A percentile compares a stretch with the other conserved stretches of the same genome.
These are phyloP conservation scores for Hyphopichia buzzinii DNA, from an alignment of 1,139 yeast genomes.

Conservation along the genomic window DNA sequence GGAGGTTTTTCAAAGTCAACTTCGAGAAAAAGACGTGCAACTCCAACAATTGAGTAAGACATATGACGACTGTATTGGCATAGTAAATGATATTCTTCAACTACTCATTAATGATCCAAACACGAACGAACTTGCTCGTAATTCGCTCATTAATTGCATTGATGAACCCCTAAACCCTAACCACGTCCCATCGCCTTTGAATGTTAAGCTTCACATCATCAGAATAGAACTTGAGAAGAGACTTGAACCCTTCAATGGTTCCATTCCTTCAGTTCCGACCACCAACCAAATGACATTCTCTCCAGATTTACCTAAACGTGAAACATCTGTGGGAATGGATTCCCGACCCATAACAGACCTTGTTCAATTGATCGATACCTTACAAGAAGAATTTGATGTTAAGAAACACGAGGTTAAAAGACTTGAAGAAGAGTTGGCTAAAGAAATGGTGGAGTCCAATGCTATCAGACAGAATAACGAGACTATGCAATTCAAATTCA, in stretches of 20 bases:
- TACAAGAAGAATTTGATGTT: slow-evolving; percentile 20
- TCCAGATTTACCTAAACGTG: background rate
- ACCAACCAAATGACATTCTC: slow-evolving; percentile 7
- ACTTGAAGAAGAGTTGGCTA: slow-evolving; percentile 21
- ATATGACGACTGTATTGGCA: slow-evolving; percentile 15
- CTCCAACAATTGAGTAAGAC: slow-evolving; percentile 14
- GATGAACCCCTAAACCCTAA: slow-evolving; percentile 10
- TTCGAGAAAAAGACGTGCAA: slow-evolving; percentile 24
- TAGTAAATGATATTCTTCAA: slow-evolving; percentile 23
- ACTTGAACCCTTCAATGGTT: slow-evolving; percentile 8
- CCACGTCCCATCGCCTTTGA: slow-evolving; percentile 15
- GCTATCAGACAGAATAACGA: slow-evolving; percentile 18
- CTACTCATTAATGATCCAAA: slow-evolving; percentile 18
- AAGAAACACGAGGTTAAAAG: slow-evolving; percentile 21
- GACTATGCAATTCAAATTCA: slow-evolving; percentile 18
- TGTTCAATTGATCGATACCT: slow-evolving; percentile 14
- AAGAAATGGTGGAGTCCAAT: slow-evolving; percentile 23
- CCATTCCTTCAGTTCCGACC: slow-evolving; percentile 15
- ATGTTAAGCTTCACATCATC: slow-evolving; percentile 24
- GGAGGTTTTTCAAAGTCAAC: slow-evolving; percentile 32
- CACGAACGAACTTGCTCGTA: slow-evolving; percentile 17
- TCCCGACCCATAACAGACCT: too few relatives aligned
- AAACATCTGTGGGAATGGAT: background rate
- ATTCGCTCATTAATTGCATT: slow-evolving; percentile 17
- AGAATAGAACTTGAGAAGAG: slow-evolving; percentile 20